Percentiles rank a stretch among this genome's conserved stretches.
Conservation (phyloP, 129 eudicot genomes). For the Ambrosia artemisiifolia region DNA sequence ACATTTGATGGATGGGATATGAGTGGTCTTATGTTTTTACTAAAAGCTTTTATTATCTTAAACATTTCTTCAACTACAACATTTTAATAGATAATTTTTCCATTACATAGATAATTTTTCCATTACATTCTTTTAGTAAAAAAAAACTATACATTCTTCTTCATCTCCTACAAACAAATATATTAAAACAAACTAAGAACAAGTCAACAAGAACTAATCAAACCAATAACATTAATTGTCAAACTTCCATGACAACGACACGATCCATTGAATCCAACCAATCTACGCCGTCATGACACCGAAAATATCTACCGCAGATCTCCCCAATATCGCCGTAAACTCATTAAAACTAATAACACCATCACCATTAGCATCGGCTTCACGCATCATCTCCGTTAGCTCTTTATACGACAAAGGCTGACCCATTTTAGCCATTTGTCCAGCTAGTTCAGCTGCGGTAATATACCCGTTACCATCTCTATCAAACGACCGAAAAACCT, state of each 20-base stretch:
- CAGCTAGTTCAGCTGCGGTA: conserved; percentile 76
- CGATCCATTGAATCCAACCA: background rate
- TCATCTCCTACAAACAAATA: background rate
- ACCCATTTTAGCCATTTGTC: conserved; percentile 73
- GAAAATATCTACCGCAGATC: conserved; percentile 54
- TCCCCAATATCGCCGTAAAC: conserved; percentile 60
- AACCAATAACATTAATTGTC: conserved; percentile 14
- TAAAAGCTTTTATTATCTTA: no score
- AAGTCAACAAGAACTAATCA: conserved; percentile 21
- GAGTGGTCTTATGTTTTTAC: no score
- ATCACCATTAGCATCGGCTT: conserved; percentile 76
- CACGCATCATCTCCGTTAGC: conserved; percentile 62
- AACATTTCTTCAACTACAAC: no score
- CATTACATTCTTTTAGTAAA: no score
- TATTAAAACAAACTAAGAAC: background rate
- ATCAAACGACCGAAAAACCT: conserved; percentile 60
- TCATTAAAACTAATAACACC: conserved; percentile 70
- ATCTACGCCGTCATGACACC: conserved; percentile 42
- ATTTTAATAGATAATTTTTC: no score
- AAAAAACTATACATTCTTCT: background rate
- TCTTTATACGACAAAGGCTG: conserved; percentile 70
- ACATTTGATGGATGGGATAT: no score
- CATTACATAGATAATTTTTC: no score
- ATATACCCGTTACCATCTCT: conserved; percentile 67
- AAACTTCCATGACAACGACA: conserved; percentile 19